phyloP scores from a whole-genome alignment of 805 yeast genomes.

The Metschnikowia lunata region DNA sequence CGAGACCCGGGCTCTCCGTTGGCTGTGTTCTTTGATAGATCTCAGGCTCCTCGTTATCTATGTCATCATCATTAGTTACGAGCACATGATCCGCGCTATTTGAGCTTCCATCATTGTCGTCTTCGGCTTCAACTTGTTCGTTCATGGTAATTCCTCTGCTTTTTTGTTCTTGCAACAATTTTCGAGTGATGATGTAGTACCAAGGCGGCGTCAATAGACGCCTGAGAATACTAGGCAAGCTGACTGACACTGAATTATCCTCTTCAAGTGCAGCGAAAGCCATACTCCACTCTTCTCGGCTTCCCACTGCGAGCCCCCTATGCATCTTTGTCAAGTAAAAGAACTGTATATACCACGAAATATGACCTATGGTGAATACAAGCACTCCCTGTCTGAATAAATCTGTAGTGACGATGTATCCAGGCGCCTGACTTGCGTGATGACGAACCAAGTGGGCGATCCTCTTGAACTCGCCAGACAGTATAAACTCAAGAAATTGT shows the following conservation, averaged over 20 bases:
- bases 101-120: too few species aligned
- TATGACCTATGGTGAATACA: conserved; percentile 23
- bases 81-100: too few species aligned
- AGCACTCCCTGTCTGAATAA: conserved; percentile 15
- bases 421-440: conserved; percentile 4
- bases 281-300: conserved; percentile 5
- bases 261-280: background rate
- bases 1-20: too few species aligned
- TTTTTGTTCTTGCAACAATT: conserved; percentile 1
- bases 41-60: too few species aligned
- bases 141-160: background rate
- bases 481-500: conserved; percentile 10
- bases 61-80: too few species aligned
- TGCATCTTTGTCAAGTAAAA: conserved; percentile 10
- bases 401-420: conserved; percentile 6
- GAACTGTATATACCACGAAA: conserved; percentile 31
- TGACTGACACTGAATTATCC: background rate
- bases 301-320: conserved; percentile 1
- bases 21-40: too few species aligned
- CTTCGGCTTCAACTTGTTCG: too few species aligned
- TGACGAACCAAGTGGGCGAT: conserved; percentile 1
- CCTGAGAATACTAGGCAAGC: conserved; percentile 4
- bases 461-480: conserved; percentile 12
- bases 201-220: conserved; percentile 10
- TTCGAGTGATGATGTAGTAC: conserved; percentile 3